Conservation (phyloP, 208 protist species). For the Tritrichomonas foetus region DNA sequence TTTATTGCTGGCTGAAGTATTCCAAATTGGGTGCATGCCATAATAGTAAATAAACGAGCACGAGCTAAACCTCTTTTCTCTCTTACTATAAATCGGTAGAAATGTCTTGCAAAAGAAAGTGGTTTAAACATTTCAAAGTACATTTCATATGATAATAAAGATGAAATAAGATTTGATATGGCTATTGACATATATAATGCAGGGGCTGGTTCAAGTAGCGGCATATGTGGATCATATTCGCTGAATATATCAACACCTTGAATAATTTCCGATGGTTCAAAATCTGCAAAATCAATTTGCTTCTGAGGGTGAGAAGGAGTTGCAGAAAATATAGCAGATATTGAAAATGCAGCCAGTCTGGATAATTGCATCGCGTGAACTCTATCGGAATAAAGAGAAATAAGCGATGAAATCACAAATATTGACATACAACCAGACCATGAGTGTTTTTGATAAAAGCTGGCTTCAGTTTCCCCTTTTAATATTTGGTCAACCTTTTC, state of each 20-base stretch:
- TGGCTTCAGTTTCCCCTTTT: not conserved
- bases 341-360: not conserved
- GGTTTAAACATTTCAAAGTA: conserved; percentile 39
- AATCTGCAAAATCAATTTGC: not conserved
- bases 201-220: not conserved
- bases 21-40: not conserved
- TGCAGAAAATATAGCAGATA: not conserved
- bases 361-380: not conserved
- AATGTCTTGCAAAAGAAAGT: not conserved
- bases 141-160: not conserved
- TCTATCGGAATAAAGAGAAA: not conserved
- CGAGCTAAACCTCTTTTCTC: not conserved
- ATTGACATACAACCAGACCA: conserved; percentile 6
- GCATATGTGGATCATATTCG: not conserved
- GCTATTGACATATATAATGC: conserved; percentile 13
- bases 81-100: not conserved
- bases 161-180: not conserved
- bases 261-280: not conserved
- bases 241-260: not conserved
- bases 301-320: not conserved
- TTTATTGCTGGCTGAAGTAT: not conserved
- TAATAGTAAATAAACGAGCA: not conserved
- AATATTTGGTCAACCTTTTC: conserved; percentile 33
- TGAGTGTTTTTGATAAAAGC: conserved; percentile 17
- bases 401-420: not conserved